These are phyloP conservation scores for Rhodosporidiobolus sp. DNA, from an alignment of 768 basidiomycete species.

Conservation along the genomic window DNA sequence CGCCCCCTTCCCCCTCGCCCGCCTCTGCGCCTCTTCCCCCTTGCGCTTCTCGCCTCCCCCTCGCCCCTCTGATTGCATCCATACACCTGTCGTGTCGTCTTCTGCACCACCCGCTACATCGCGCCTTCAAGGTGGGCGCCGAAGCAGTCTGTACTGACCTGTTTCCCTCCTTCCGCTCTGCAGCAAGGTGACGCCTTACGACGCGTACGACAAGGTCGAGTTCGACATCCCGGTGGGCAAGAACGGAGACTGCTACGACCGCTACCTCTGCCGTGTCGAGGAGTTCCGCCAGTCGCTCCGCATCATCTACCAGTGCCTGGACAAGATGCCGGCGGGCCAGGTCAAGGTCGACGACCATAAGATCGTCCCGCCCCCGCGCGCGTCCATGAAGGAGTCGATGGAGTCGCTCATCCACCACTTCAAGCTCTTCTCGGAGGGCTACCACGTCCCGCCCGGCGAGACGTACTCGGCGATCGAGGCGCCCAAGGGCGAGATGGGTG, in stretches of 20 bases:
- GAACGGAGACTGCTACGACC: constrained; percentile 97
- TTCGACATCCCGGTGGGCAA: constrained; percentile 95
- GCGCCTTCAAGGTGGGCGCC: no score
- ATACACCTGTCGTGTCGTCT: no score
- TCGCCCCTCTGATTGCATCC: no score
- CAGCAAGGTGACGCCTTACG: constrained; percentile 80
- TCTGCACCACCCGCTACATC: no score
- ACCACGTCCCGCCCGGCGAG: constrained; percentile 81
- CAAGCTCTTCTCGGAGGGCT: constrained; percentile 91
- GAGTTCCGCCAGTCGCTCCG: constrained; percentile 92
- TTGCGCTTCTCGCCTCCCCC: no score
- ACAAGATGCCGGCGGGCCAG: constrained; percentile 91
- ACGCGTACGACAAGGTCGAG: constrained; percentile 96
- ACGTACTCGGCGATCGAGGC: constrained; percentile 98
- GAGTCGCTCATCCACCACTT: constrained; percentile 93
- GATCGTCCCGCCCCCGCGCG: constrained; percentile 89
- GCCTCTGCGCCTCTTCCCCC: background rate
- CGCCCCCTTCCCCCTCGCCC: background rate
- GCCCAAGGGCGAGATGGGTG: constrained; percentile 95
- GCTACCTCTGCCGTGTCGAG: constrained; percentile 94
- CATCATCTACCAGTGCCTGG: constrained; percentile 83
- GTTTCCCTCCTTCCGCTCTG: background rate
- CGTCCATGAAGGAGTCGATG: constrained; percentile 99
- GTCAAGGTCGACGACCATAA: constrained; percentile 97
- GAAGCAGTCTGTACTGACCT: background rate